Conservation (phyloP, 2,329 filamentous ascomycete genomes). For the Ceratocystis ficicola region DNA sequence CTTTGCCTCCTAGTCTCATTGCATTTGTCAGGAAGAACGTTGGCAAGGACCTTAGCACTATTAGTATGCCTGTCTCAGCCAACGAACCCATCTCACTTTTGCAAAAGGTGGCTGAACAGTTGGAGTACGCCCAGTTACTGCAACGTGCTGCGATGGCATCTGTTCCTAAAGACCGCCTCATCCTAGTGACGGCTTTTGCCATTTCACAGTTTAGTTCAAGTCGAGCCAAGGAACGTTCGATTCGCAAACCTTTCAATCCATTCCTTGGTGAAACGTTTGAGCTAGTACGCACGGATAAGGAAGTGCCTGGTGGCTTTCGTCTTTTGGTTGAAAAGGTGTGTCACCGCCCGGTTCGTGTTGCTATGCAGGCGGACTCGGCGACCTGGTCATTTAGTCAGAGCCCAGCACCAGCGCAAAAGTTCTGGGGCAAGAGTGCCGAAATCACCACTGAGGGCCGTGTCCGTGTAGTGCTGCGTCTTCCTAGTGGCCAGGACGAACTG, state of each 20-base stretch:
- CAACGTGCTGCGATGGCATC: constrained; percentile 57
- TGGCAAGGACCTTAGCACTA: constrained; percentile 90
- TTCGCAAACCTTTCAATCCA: constrained; percentile 94
- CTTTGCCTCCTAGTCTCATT: constrained; percentile 79
- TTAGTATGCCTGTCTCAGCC: constrained; percentile 92
- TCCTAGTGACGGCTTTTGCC: constrained; percentile 83
- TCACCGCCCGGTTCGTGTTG: constrained; percentile 82
- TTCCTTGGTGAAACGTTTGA: constrained; percentile 94
- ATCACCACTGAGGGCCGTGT: constrained; percentile 84
- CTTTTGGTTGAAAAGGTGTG: constrained; percentile 92
- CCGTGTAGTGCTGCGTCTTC: constrained; percentile 56
- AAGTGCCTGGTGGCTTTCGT: constrained; percentile 61
- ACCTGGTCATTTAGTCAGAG: constrained; percentile 81
- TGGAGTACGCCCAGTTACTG: constrained; percentile 81
- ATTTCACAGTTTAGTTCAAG: constrained; percentile 72
- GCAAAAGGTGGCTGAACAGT: constrained; percentile 76
- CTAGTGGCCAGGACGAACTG: constrained; percentile 59
- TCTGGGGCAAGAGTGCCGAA: constrained; percentile 96
- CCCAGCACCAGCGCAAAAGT: constrained; percentile 84
- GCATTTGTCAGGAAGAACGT: constrained; percentile 94
- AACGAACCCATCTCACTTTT: constrained; percentile 86
- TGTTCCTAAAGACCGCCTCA: constrained; percentile 54
- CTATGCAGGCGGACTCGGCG: constrained; percentile 79
- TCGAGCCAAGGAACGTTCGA: constrained; percentile 77
- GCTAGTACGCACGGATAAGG: constrained; percentile 71